Base-by-base conservation (phyloP, 306 rosid genomes). In the Begonia masoniana region DNA sequence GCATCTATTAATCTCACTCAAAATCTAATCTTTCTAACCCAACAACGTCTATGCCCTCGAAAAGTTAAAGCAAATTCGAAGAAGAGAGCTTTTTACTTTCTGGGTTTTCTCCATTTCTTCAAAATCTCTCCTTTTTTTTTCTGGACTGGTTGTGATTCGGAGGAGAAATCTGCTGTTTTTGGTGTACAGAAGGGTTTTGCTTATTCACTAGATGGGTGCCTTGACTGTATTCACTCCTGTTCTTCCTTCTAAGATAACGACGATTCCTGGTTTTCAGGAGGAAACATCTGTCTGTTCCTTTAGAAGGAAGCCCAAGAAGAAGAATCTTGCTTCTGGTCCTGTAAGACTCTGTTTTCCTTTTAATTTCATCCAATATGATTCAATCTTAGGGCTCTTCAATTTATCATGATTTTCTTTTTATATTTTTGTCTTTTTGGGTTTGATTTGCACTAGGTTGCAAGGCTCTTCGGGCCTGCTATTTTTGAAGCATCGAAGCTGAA, bases 401-500 rank as follows among this genome's bases (percentile, higher is more conserved):
- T 41, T 54, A 50, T 48, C 4, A 0, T 10, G 14, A 39, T 1
- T 52, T 41, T 10, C 49, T 45, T 52, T 46, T 12, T 4, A n/a
- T 56, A 0, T 8, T 41, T 54, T 55, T 48, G 3, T 2, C 12
- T 24, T 1, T 52, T 45, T 12, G 10, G 10, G 14, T 45, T 45
- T 45, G 49, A 45, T 45, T 45, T 4, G 14, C 13, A 45, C 15
- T n/a, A 91, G 99, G 82, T 79, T 51, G 92, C 94, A 7, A 81
- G 99, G 75, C 56, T 91, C 57, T 91, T 91, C 52, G 99, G 96
- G 6, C 99, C 99, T 2, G 64, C 96, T 0, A 91, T 91, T 17
- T 91, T 91, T 64, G 99, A 91, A 74, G 78, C 99, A 43, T 91
- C 99, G 8, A 91, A 91, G 71, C 65, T 91, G 36, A 91, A 83